Base-by-base conservation (phyloP, 2,329 filamentous ascomycete species). In the Fusarium pseudoanthophilum region DNA sequence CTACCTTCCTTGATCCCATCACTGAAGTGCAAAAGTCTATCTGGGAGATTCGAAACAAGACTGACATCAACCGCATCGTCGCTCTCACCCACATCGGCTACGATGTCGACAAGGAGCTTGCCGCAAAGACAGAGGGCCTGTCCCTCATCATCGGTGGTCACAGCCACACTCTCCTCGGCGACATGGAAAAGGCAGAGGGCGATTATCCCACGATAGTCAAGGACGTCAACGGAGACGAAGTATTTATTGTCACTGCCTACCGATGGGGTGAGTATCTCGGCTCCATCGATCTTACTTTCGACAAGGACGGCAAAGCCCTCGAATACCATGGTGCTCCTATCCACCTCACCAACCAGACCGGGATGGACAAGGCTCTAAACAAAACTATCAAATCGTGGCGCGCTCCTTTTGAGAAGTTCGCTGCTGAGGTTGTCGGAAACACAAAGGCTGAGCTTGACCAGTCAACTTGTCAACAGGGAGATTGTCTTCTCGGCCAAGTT, bases 181-280 rank as follows among this genome's bases (percentile, higher is more conserved):
- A 88, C 75, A 88, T 90, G 83, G 79, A 84, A n/a, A 85, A 84
- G 30, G 87, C 90, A 20, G 83, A 85, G 74, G 90, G 90, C 39
- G 83, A 87, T 14, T 92, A 92, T 77, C 91, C 91, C 4, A 92
- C 90, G 20, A 89, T 92, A 57, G 85, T 86, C 59, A 81, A 87
- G 34, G 91, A 92, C 78, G 80, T 84, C 69, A 87, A 89, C 56
- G 90, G 89, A 49, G 88, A 92, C 39, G 91, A 92, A 75, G 90
- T 92, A 56, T 92, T 92, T 77, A 86, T 92, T 75, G 90, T 92
- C 24, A 91, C 90, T 13, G 88, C 90, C 5, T 92, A 90, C 78
- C 87, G 90, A 70, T 92, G 91, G 91, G 90, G 90, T 58, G 89
- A 92, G 81, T 92, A 92, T 63, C 80, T 92, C 5, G 91, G 90